A percentile compares a stretch with the other conserved stretches of the same genome.
Conservation (phyloP, 2,329 filamentous ascomycete genomes). For the Fusarium tuaranense region DNA sequence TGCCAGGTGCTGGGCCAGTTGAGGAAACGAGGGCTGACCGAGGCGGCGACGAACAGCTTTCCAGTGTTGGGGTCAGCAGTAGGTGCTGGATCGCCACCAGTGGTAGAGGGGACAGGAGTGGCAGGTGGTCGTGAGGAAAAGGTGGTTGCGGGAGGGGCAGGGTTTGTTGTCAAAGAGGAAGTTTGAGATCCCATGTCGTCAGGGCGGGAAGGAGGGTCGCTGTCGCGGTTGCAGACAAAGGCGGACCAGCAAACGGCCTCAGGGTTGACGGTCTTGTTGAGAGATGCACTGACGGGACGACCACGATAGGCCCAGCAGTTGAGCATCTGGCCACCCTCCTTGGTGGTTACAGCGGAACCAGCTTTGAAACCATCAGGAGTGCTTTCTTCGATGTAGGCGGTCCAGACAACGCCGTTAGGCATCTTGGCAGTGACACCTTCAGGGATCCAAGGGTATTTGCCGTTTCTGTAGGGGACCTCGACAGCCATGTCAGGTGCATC, state of each 20-base stretch:
- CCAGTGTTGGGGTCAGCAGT: slow-evolving; percentile 46
- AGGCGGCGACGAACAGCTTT: slow-evolving; percentile 47
- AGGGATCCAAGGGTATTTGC: slow-evolving; percentile 54
- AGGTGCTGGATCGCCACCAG: slow-evolving; percentile 46
- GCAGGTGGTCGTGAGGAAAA: slow-evolving; percentile 46
- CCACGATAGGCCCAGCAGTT: slow-evolving; percentile 58
- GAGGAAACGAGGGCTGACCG: slow-evolving; percentile 53
- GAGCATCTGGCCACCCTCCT: slow-evolving; percentile 53
- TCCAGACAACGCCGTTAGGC: slow-evolving; percentile 55
- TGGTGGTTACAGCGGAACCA: slow-evolving; percentile 55
- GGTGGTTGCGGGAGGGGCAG: slow-evolving; percentile 50
- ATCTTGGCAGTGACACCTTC: slow-evolving; percentile 53
- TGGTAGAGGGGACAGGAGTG: slow-evolving; percentile 36
- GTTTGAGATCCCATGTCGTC: slow-evolving; percentile 51
- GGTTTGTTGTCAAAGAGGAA: slow-evolving; percentile 49
- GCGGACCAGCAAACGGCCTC: slow-evolving; percentile 55
- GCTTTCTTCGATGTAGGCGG: slow-evolving; percentile 55
- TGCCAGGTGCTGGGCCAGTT: slow-evolving; percentile 55
- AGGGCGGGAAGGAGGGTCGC: slow-evolving; percentile 49
- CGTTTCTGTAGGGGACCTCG: slow-evolving; percentile 53
- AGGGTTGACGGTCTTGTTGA: slow-evolving; percentile 53
- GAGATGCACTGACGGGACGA: slow-evolving; percentile 52
- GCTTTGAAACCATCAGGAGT: slow-evolving; percentile 55
- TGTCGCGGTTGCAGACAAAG: slow-evolving; percentile 56
- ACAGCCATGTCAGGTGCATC: slow-evolving; percentile 53